Base-by-base conservation (phyloP, 306 rosid genomes). In the Sophora flavescens region DNA sequence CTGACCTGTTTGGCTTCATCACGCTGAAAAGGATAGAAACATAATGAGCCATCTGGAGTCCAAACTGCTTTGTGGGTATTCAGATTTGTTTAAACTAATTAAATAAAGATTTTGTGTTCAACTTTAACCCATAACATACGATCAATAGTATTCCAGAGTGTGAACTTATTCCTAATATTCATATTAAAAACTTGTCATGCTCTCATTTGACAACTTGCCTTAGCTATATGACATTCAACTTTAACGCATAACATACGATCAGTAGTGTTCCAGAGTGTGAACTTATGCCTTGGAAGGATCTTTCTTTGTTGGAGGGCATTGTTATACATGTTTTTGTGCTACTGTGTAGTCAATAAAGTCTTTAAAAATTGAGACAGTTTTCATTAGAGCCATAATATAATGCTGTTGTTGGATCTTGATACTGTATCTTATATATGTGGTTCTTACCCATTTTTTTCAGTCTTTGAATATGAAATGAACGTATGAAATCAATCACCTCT, bases 31-130 rank as follows among this genome's bases (percentile, higher is more conserved):
- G 3, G 33, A 17, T 38, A 28, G 68, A 77, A 66, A 44, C 54
- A 57, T 15, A 60, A 47, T 42, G 59, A 33, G 64, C 80, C 59
- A 57, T 60, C 26, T 38, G 16, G 47, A 47, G 64, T 72, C 74
- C 33, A 59, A 78, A 48, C n/a, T 80, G 76, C 67, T 36, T 74
- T 2, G 12, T 63, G 59, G 69, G 18, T 58, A 66, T 74, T 66
- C 68, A 58, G 63, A 74, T 47, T 73, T 38, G 62, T 74, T 57
- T 65, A 73, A 64, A 56, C 13, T 56, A 74, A 57, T 36, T 39
- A 65, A 71, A 53, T 42, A 14, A 61, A 32, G 36, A 12, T 39
- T 26, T 65, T 78, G 51, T 61, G 45, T 3, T 39, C 18, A 48
- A 58, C 22, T 62, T 32, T 12, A 33, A 33, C 18, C 13, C 11